These are phyloP conservation scores for Mycena vulgaris DNA, from an alignment of 768 basidiomycete species.

Conservation along the genomic window DNA sequence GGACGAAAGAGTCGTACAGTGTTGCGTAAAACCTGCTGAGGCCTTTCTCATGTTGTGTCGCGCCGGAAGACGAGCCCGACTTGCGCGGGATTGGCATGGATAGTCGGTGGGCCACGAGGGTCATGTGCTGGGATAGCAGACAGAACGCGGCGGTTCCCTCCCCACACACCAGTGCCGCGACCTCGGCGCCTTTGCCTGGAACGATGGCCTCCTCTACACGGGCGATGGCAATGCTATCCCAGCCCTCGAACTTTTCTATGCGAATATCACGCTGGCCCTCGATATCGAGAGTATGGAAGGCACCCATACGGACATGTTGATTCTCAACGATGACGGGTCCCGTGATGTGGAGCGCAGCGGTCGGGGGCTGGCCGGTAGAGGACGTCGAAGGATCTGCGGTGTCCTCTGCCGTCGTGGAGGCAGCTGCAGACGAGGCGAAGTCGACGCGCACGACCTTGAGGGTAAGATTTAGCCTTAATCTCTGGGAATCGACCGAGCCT, in stretches of 20 bases:
- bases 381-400: constrained; percentile 54
- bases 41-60: constrained; percentile 94
- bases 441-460: constrained; percentile 84
- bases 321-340: constrained; percentile 92
- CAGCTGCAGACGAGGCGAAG: constrained; percentile 81
- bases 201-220: constrained; percentile 91
- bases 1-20: constrained; percentile 87
- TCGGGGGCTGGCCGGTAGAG: constrained; percentile 49
- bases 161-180: constrained; percentile 95
- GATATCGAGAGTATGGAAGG: constrained; percentile 95
- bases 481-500: constrained; percentile 93
- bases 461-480: constrained; percentile 89
- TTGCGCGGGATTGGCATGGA: constrained; percentile 93
- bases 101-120: constrained; percentile 91
- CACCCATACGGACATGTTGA: constrained; percentile 90
- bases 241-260: constrained; percentile 88
- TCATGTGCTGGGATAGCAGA: constrained; percentile 97
- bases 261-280: constrained; percentile 93
- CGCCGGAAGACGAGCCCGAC: constrained; percentile 78
- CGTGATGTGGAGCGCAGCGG: constrained; percentile 85
- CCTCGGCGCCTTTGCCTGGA: constrained; percentile 96
- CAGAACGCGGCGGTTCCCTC: constrained; percentile 97
- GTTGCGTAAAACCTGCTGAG: constrained; percentile 86
- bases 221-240: constrained; percentile 91
- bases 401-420: constrained; percentile 62